These are phyloP conservation scores for Neltuma alba DNA, from an alignment of 306 rosid genomes.

Conservation along the genomic window DNA sequence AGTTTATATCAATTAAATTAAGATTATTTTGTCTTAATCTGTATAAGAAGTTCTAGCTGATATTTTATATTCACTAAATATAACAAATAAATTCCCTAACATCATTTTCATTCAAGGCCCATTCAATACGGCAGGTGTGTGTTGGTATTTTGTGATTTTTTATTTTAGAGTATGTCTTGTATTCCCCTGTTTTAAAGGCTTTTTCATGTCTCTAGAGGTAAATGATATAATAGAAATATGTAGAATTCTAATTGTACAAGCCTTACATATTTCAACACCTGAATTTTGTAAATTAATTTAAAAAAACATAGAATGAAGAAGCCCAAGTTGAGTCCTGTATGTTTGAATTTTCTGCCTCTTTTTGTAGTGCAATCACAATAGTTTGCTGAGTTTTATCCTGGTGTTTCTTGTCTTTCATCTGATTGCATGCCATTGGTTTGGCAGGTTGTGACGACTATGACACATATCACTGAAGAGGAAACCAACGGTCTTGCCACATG, in stretches of 20 bases:
- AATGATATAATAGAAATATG: background rate
- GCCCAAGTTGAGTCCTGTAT: background rate
- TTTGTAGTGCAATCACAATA: background rate
- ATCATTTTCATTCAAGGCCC: background rate
- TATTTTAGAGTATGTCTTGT: background rate
- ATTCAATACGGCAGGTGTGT: too few relatives aligned
- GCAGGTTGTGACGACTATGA: slow-evolving; percentile 44
- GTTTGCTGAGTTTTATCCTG: slow-evolving; percentile 25
- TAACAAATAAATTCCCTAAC: background rate
- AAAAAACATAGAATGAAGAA: background rate
- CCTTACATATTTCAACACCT: background rate
- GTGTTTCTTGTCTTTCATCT: slow-evolving; percentile 34
- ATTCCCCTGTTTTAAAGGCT: background rate
- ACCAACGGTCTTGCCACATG: slow-evolving; percentile 38
- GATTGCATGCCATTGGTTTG: slow-evolving; percentile 33
- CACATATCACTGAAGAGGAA: slow-evolving; percentile 39
- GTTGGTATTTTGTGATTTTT: too few relatives aligned
- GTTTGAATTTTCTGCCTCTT: background rate
- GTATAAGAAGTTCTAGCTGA: background rate
- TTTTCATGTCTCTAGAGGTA: background rate
- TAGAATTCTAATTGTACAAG: background rate
- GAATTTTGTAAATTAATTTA: background rate
- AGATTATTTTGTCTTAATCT: background rate
- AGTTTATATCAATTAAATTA: background rate
- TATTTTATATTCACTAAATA: background rate